Base-by-base conservation (phyloP, 768 basidiomycete genomes). In the Strobilomyces confusus region DNA sequence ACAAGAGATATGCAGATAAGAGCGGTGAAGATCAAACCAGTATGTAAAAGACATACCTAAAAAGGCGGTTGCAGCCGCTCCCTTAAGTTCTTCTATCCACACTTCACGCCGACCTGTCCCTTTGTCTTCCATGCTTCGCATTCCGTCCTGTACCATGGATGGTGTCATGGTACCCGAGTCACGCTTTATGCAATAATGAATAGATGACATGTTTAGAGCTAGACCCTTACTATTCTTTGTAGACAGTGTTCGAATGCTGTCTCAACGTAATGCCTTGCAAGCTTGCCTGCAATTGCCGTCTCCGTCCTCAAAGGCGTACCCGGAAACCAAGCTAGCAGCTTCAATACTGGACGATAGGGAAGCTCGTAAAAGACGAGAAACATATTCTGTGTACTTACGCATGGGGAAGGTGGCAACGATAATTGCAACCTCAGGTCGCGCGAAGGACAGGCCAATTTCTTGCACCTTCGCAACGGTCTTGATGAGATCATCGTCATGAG, bases 241-340 rank as follows among this genome's bases (percentile, higher is more conserved):
- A 60, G 3, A n/a, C 56, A 51, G 13, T 49, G 23, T 7, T 40
- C 32, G n/a, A 55, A 56, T 6, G 42, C 17, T 12, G 1, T 26
- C 25, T 56, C 51, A 2, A 59, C 37, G 14, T 43, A 61, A 0
- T 29, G 9, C 2, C 9, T 46, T 9, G 49, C 15, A 12, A 48
- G 29, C n/a, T 43, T 29, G 1, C 12, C 23, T 2, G 47, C 47
- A 9, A 8, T 22, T 3, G 25, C 49, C 52, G 57, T 48, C 1
- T 46, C 19, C 34, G 0, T 25, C 4, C 40, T 52, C 15, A 52
- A 26, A 3, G 51, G 40, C 51, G 47, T 52, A 1, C 51, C 58
- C 1, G 60, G 60, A 13, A 61, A 43, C 60, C 60, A 61, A 8
- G 58, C 5, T 9, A 58, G 60, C 17, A 61, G 51, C 7, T 51